A percentile compares a stretch with the other conserved stretches of the same genome.
Evolutionary conservation across 2,329 filamentous ascomycete genomes (phyloP).

Genomic region (Ploettnerulaceae sp.): DNA sequence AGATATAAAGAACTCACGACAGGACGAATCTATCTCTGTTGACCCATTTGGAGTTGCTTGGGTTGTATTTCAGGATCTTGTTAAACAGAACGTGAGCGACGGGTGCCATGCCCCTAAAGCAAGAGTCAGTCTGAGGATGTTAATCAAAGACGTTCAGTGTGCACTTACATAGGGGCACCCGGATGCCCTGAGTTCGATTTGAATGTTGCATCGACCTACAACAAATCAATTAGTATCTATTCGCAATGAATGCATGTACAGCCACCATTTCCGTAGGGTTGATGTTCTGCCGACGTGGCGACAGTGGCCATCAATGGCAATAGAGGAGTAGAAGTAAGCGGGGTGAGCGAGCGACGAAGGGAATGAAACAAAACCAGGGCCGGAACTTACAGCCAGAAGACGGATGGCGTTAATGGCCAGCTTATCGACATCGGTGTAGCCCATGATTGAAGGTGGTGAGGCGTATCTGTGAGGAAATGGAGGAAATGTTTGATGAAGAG

Average conservation of each 20-base stretch:
- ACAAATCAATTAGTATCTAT: constrained; percentile 17
- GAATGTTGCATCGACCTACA: constrained; percentile 92
- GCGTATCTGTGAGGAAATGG: background rate
- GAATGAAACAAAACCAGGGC: background rate
- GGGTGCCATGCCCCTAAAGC: constrained; percentile 72
- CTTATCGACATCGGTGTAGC: constrained; percentile 81
- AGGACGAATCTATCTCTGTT: constrained; percentile 99
- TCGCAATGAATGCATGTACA: no score
- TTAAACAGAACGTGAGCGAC: constrained; percentile 96
- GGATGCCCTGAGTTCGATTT: constrained; percentile 97
- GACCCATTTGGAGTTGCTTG: constrained; percentile 94
- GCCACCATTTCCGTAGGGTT: no score
- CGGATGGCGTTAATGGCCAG: constrained; percentile 98
- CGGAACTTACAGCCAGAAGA: constrained; percentile 76
- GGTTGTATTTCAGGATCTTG: constrained; percentile 99
- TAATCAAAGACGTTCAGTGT: background rate
- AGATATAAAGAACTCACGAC: constrained; percentile 71
- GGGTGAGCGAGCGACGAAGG: background rate
- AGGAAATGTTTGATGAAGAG: background rate
- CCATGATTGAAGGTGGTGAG: constrained; percentile 52
- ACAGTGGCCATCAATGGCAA: no score
- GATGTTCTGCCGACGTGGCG: no score
- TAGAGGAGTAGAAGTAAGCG: constrained; percentile 22
- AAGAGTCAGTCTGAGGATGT: constrained; percentile 32
- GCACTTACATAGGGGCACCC: constrained; percentile 85